Conservation (phyloP, 2,329 filamentous ascomycete genomes). For the Botrytis hyacinthi region DNA sequence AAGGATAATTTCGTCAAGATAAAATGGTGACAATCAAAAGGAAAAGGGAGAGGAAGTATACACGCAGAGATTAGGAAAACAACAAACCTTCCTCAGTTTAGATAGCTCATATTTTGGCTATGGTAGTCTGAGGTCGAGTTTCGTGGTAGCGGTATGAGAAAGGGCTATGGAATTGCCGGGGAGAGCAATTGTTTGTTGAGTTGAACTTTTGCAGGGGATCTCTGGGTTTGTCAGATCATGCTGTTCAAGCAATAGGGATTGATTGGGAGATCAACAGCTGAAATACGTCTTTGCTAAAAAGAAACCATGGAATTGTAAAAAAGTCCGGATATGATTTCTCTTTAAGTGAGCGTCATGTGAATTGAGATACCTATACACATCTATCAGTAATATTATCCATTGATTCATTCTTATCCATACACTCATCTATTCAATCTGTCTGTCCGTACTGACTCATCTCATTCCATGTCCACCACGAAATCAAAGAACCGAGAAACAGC, state of each 20-base stretch:
- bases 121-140: not conserved
- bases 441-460: not conserved
- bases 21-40: no score
- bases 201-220: not conserved
- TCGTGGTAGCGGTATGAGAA: not conserved
- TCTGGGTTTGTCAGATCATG: no score
- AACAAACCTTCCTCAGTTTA: no score
- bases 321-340: not conserved
- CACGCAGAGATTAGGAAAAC: no score
- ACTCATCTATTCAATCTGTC: no score
- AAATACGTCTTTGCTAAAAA: not conserved
- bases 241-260: not conserved
- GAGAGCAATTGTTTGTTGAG: not conserved
- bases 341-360: not conserved
- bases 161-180: not conserved
- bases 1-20: no score
- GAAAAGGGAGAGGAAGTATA: no score
- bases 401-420: no score
- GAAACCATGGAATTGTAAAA: not conserved
- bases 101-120: no score
- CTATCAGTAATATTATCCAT: no score
- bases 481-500: no score
- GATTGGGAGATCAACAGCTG: no score
- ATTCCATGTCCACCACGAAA: not conserved
- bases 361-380: not conserved